Conservation (phyloP, 2,329 filamentous ascomycete species). For the Penicillium sp. region DNA sequence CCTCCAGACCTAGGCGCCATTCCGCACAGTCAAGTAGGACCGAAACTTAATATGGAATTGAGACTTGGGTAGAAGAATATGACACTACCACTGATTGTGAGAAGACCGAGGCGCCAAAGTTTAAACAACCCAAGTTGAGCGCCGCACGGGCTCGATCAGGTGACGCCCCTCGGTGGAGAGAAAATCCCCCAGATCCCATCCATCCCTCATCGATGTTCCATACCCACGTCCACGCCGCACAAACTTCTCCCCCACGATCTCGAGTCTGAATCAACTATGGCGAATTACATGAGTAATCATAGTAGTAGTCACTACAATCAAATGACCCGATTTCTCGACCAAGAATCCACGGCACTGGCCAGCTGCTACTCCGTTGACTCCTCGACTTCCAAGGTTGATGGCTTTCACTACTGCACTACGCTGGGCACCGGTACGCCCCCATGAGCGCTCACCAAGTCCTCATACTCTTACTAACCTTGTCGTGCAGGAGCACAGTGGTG, state of each 20-base stretch:
- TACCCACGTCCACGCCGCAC: neutral
- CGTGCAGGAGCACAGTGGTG: constrained; percentile 79
- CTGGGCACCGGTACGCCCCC: constrained; percentile 70
- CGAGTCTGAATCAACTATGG: constrained; percentile 31
- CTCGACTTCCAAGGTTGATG: constrained; percentile 70
- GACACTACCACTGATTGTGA: no score
- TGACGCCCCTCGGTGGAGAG: neutral
- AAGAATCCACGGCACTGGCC: constrained; percentile 72
- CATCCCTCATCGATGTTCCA: constrained; percentile 5
- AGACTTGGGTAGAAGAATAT: no score
- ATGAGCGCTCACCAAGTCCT: no score
- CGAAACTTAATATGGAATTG: no score
- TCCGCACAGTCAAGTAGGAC: no score
- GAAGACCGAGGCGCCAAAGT: no score
- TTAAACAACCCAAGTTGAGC: no score
- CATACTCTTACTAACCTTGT: constrained; percentile 4
- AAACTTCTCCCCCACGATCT: constrained; percentile 9
- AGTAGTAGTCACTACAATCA: constrained; percentile 66
- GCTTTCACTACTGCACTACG: constrained; percentile 96
- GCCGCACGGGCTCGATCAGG: constrained; percentile 1
- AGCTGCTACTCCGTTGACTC: constrained; percentile 85
- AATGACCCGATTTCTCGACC: constrained; percentile 63
- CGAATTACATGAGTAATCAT: constrained; percentile 66
- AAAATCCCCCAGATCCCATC: constrained; percentile 6
- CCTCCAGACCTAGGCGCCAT: no score